Evolutionary conservation across 495 filamentous ascomycete species (phyloP), one percentile per base, ranked within the genome.

Genomic region (Physcia stellaris): DNA sequence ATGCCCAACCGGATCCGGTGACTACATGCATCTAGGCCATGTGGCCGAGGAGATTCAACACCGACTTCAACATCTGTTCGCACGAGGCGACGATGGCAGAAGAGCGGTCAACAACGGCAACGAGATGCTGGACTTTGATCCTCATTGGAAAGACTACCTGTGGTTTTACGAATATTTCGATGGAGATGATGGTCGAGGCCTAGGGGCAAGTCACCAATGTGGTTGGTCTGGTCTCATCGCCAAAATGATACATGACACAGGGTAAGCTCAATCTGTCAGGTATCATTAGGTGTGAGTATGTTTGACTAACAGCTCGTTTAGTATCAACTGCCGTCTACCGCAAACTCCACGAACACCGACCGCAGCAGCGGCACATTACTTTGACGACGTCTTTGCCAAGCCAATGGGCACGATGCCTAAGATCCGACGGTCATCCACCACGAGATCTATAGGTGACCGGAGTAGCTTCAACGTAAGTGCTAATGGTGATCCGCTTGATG

Each of bases 91-190:
- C 41, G 75, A 92, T 44, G 88, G 87, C 29, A 73, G 83, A 4
- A 73, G 90, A 19, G 87, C 86, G 26, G 79, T 90, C 65, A 86
- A 94, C 45, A 77, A 69, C 35, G 73, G 79, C 17, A 85, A 75
- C 41, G 80, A 94, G 38, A 64, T 79, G 42, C 75, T 96, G 23
- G 85, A 96, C 60, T 90, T 78, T 45, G 83, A 96, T 56, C 74
- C 82, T 17, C 64, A 94, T 59, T 95, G 88, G 88, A 85, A 75
- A 53, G 86, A 95, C 53, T 73, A 93, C 49, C 60, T 95, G 42
- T 94, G 84, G 80, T 96, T 92, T 68, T 79, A 93, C 51, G 88
- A 96, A 57, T 96, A 92, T 64, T 96, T 96, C 50, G 87, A 96
- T 49, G 88, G 83, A 20, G 90, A 96, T 52, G 78, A 66, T 19